Evolutionary conservation across 345 rosid species (phyloP), one percentile per base, ranked within the genome.

Genomic region (Bretschneidera sinensis): DNA sequence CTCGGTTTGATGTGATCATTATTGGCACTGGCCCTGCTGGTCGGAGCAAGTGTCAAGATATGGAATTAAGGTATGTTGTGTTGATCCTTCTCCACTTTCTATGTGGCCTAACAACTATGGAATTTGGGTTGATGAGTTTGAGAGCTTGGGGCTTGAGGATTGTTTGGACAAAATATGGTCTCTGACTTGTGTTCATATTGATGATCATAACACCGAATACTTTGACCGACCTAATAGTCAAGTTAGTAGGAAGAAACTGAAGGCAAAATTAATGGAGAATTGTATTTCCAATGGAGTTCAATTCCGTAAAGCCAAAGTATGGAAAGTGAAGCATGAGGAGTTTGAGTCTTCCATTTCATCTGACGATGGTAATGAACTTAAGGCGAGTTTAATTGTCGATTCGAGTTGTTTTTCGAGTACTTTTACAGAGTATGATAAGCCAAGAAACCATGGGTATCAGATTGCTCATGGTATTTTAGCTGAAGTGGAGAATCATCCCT

Each of bases 41-140:
- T 51, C 84, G 0, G 92, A 86, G 74, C 88, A 78, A 64, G 82
- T 81, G 0, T 76, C 87, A 3, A 35, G 65, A 6, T 60, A 43
- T 47, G 87, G 92, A 55, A 63, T 83, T 51, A 74, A 76, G 78
- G 88, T 81, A 59, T 83, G 89, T 17, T 86, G 89, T 34, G 74
- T 86, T 24, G 92, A 86, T 71, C 82, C 89, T 51, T 83, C 85
- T 18, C 89, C 87, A 6, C 87, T 86, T 55, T 77, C 87, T 25
- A 15, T 49, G 58, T 81, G 87, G 89, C 78, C 89, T 51, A 78
- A 76, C 54, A 86, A 83, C 62, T 86, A 83, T 59, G 92, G 92
- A 43, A 80, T 72, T 9, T 86, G 92, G 92, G 89, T 86, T 20
- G 92, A 86, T 65, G 92, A 86, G 78, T 74, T 86, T 64, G 82